Evolutionary conservation across 2,329 filamentous ascomycete species (phyloP), one percentile per base, ranked within the genome.

Genomic region (Penicillium sp.): DNA sequence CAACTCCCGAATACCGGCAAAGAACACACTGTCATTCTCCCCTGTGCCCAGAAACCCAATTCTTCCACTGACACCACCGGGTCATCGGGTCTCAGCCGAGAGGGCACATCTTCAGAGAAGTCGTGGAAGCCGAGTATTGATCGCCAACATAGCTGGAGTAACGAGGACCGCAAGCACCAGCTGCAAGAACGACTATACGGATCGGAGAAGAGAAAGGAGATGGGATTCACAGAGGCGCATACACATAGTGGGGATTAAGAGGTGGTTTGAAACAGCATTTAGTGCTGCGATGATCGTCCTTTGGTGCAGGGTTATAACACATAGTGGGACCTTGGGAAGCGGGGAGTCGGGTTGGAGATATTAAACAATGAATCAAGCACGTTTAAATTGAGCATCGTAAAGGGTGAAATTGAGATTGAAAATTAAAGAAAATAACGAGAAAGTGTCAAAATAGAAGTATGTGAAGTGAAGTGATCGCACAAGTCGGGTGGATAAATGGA

Each of bases 201-300:
- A 33, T 40, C 62, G 42, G 65, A 67, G 59, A 65, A 80, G 65
- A 79, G 82, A 44, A 74, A 78, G 51, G 75, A 74, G 69, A 78
- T 68, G 0, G 85, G 85, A 0, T 88, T 87, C 52, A 84, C 85
- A 0, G 78, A 85, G 58, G 51, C 78, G 0, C 83, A 85, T 36
- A 38, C 77, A 0, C 83, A 85, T 31, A 41, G 56, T 25, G 49
- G 30, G 26, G n/a, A 50, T 46, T 50, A 43, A 33, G 6, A 36
- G 17, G 33, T 22, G 33, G 11, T 33, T 30, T 6, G 17, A 40
- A n/a, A 43, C 19, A 35, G 44, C 22, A 41, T 19, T 19, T 49
- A 46, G 48, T 35, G 30, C 19, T 54, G 22, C 12, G 25, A 52
- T 36, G 40, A 35, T 47, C 36, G 33, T 36, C 42, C 28, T 49